phyloP scores from a whole-genome alignment of 2,329 filamentous ascomycete species.

The Cercospora zeina region DNA sequence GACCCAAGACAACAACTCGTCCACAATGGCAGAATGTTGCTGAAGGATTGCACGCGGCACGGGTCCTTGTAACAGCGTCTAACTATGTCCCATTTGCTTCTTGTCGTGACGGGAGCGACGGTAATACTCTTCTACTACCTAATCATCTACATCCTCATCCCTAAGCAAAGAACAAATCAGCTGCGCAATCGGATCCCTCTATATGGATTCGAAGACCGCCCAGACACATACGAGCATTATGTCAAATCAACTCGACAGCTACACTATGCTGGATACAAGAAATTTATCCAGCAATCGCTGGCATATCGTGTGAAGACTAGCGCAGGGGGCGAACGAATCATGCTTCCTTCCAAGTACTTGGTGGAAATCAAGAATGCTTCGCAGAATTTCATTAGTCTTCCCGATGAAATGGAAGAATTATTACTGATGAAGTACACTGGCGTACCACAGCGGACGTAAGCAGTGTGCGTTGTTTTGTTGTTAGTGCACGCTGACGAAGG shows the following conservation, averaged over 20 bases:
- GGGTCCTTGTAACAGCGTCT: not conserved
- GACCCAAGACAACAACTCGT: not conserved
- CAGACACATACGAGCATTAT: constrained; percentile 21
- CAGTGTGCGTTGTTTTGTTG: not conserved
- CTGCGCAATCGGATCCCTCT: constrained; percentile 7
- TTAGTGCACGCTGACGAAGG: not conserved
- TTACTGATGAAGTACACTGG: constrained; percentile 23
- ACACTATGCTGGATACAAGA: constrained; percentile 21
- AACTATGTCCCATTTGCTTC: not conserved
- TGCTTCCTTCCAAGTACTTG: constrained; percentile 19
- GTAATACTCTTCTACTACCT: not conserved
- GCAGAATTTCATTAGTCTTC: constrained; percentile 16
- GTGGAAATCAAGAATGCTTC: constrained; percentile 22
- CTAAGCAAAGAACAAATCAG: not conserved
- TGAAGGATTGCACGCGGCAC: not conserved
- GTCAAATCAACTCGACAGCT: constrained; percentile 20
- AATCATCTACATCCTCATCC: not conserved
- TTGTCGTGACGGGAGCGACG: not conserved
- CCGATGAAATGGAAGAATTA: constrained; percentile 23
- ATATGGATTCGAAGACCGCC: constrained; percentile 17
- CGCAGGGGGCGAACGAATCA: constrained; percentile 23
- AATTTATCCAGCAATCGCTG: constrained; percentile 8
- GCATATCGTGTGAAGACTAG: constrained; percentile 19
- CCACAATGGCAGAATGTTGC: not conserved
- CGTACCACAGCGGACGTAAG: constrained; percentile 21